Conservation (phyloP, 2,329 filamentous ascomycete species). For the Aspergillus thermomutatus region DNA sequence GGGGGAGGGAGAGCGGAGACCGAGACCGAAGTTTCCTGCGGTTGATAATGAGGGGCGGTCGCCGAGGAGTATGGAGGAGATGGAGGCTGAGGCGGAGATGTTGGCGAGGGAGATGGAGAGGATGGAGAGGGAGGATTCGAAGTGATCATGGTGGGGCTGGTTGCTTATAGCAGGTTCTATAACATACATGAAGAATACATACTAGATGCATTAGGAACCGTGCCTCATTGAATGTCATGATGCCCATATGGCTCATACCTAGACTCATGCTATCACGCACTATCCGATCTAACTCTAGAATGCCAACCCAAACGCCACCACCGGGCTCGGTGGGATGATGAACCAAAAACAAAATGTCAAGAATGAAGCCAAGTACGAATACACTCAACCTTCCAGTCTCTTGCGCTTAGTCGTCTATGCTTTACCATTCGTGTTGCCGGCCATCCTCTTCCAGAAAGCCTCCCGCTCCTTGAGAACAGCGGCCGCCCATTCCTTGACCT, state of each 20-base stretch:
- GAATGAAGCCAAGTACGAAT: background rate
- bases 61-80: conserved; percentile 68
- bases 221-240: conserved; percentile 1
- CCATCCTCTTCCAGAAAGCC: conserved; percentile 61
- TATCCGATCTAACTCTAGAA: conserved; percentile 3
- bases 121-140: conserved; percentile 35
- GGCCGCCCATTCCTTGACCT: conserved; percentile 76
- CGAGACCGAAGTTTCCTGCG: conserved; percentile 60
- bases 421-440: conserved; percentile 4
- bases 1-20: conserved; percentile 26
- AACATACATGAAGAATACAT: background rate
- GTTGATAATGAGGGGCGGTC: conserved; percentile 69
- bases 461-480: conserved; percentile 74
- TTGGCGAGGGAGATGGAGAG: conserved; percentile 57
- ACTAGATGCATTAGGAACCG: background rate
- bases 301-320: conserved; percentile 5
- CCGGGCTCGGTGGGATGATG: conserved; percentile 1
- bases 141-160: conserved; percentile 16
- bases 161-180: background rate
- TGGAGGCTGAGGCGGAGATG: conserved; percentile 72
- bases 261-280: background rate
- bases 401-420: background rate
- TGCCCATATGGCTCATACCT: background rate
- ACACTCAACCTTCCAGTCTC: conserved; percentile 12
- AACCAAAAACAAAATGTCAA: conserved; percentile 2